Evolutionary conservation across 73 alveolate species (phyloP).

Genomic region (Paramecium biaurelia): DNA sequence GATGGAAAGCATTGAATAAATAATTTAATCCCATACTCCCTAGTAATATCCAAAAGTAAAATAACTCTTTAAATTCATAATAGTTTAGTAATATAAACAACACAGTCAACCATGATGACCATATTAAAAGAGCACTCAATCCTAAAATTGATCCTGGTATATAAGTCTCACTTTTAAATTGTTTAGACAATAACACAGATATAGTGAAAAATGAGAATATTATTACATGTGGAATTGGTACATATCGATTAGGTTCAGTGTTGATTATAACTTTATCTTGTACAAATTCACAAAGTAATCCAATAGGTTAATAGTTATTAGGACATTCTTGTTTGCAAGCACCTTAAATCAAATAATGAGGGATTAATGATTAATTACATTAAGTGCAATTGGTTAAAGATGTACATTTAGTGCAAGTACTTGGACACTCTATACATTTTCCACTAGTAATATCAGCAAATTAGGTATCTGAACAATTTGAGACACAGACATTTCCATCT

Average conservation of each 20-base stretch:
- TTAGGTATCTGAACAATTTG: neutral
- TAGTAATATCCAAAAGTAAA: neutral
- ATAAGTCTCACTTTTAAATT: neutral
- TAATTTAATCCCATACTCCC: neutral
- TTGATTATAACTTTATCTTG: neutral
- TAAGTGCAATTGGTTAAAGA: neutral
- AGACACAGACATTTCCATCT: neutral
- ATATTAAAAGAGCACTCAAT: neutral
- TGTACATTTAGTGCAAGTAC: neutral
- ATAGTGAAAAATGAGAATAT: neutral
- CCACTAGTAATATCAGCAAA: slow-evolving; percentile 4
- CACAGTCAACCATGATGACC: slow-evolving; percentile 35
- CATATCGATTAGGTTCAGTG: neutral
- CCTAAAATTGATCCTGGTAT: neutral
- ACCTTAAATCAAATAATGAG: neutral
- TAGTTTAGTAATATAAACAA: neutral
- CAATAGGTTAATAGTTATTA: neutral
- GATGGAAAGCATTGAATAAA: neutral
- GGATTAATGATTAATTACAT: neutral
- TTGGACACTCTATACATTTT: neutral
- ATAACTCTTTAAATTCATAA: neutral
- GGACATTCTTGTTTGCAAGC: neutral
- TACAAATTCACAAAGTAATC: neutral
- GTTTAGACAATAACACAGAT: neutral
- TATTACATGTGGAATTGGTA: slow-evolving; percentile 10